phyloP scores from a whole-genome alignment of 148 eudicot species.

The Suaeda aralocaspica region DNA sequence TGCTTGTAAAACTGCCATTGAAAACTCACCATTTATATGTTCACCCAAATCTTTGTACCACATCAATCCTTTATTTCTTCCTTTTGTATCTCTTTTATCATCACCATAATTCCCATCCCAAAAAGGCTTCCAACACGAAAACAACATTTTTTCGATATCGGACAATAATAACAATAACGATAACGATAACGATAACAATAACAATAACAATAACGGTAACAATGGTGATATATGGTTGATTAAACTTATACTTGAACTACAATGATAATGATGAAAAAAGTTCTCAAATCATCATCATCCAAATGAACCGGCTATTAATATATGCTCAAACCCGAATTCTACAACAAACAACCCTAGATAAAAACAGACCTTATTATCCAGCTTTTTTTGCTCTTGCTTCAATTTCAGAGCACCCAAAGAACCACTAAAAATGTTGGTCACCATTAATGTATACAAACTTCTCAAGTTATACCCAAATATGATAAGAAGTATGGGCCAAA shows the following conservation, averaged over 20 bases:
- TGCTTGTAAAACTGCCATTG: slow-evolving; percentile 86
- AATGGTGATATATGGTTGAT: no score
- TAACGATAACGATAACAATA: background rate
- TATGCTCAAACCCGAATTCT: background rate
- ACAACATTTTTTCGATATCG: slow-evolving; percentile 38
- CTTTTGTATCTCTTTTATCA: slow-evolving; percentile 37
- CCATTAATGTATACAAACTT: slow-evolving; percentile 43
- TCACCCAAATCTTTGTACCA: slow-evolving; percentile 73
- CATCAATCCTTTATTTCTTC: slow-evolving; percentile 55
- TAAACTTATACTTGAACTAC: no score
- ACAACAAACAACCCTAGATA: slow-evolving; percentile 16
- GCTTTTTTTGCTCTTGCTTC: slow-evolving; percentile 31
- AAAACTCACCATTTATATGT: slow-evolving; percentile 66
- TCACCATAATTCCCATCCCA: slow-evolving; percentile 34
- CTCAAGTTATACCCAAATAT: slow-evolving; percentile 16
- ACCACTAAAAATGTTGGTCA: slow-evolving; percentile 34
- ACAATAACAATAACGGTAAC: no score
- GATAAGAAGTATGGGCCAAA: slow-evolving; percentile 52
- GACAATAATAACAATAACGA: background rate
- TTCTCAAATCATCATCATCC: slow-evolving; percentile 17
- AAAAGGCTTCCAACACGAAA: slow-evolving; percentile 66
- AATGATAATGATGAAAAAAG: no score
- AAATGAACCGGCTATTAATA: slow-evolving; percentile 36
- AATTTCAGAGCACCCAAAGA: slow-evolving; percentile 33
- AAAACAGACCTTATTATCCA: slow-evolving; percentile 29